phyloP scores from a whole-genome alignment of 73 alveolate species.

The Paramecium octaurelia region DNA sequence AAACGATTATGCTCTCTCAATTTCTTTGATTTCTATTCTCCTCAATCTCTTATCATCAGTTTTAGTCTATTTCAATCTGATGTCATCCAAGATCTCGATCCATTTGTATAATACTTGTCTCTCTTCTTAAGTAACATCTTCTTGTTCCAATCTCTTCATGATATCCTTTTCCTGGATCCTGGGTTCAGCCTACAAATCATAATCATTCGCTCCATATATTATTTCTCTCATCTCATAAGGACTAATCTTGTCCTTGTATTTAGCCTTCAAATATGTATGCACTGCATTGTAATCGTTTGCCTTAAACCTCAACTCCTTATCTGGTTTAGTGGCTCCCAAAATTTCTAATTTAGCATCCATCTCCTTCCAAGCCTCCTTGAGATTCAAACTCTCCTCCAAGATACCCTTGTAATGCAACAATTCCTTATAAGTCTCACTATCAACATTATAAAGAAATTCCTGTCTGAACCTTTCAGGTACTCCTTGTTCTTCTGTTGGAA shows the following conservation, averaged over 20 bases:
- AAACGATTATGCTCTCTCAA: slow-evolving; percentile 28
- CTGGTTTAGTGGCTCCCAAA: slow-evolving; percentile 41
- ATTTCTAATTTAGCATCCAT: slow-evolving; percentile 43
- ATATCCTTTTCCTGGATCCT: background rate
- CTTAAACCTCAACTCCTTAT: slow-evolving; percentile 14
- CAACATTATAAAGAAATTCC: slow-evolving; percentile 16
- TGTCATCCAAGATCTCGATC: slow-evolving; percentile 32
- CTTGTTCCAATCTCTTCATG: background rate
- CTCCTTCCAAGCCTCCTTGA: slow-evolving; percentile 24
- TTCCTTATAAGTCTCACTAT: slow-evolving; percentile 28
- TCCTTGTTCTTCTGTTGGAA: slow-evolving; percentile 45
- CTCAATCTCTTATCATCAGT: slow-evolving; percentile 44
- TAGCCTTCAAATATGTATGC: slow-evolving; percentile 10
- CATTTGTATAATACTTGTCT: slow-evolving; percentile 18
- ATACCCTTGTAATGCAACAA: slow-evolving; percentile 21
- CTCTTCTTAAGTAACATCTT: slow-evolving; percentile 4
- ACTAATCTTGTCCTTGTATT: slow-evolving; percentile 29
- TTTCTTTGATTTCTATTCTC: slow-evolving; percentile 37
- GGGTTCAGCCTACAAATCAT: slow-evolving; percentile 11
- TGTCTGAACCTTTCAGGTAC: slow-evolving; percentile 15
- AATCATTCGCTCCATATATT: slow-evolving; percentile 52
- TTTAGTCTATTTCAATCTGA: background rate
- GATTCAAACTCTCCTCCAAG: slow-evolving; percentile 30
- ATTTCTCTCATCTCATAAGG: slow-evolving; percentile 51
- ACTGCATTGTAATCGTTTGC: slow-evolving; percentile 28